Conservation (phyloP, 768 basidiomycete species). For the Glaciozyma antarctica region DNA sequence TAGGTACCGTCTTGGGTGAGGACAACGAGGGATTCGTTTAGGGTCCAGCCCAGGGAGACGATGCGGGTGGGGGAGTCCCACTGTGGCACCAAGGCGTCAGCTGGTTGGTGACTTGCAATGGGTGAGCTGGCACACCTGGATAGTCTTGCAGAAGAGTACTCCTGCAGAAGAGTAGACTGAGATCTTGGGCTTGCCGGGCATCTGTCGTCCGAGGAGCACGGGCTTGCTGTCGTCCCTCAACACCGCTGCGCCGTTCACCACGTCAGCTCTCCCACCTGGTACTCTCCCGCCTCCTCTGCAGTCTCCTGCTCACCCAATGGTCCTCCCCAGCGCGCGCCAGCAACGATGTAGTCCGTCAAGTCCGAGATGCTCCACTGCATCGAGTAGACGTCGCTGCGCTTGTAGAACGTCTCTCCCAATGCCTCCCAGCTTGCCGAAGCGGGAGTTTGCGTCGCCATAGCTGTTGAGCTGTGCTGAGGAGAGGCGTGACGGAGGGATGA, state of each 20-base stretch:
- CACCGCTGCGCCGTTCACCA: conserved; percentile 50
- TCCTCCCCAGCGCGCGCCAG: conserved; percentile 76
- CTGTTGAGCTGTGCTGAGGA: not conserved
- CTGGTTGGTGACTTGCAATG: not conserved
- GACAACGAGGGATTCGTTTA: conserved; percentile 67
- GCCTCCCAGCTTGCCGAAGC: conserved; percentile 65
- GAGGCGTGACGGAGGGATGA: not conserved
- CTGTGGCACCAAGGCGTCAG: conserved; percentile 43
- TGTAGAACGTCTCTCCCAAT: conserved; percentile 75
- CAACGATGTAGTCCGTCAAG: conserved; percentile 66
- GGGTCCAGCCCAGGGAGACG: conserved; percentile 46
- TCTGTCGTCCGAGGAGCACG: conserved; percentile 53
- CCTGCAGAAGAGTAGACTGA: conserved; percentile 81
- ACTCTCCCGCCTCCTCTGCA: not conserved
- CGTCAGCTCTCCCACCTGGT: not conserved
- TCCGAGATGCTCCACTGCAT: conserved; percentile 63
- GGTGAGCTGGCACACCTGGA: conserved; percentile 39
- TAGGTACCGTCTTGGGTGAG: conserved; percentile 88
- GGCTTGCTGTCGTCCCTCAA: conserved; percentile 78
- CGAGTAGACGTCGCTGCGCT: conserved; percentile 68
- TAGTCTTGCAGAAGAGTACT: conserved; percentile 45
- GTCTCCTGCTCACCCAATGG: conserved; percentile 60
- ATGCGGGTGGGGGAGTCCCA: conserved; percentile 80
- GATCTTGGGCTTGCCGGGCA: conserved; percentile 67
- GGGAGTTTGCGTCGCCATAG: not conserved